phyloP scores from a whole-genome alignment of 192 early-diverging fungal species.

The Phycomyces blakesleeanus region DNA sequence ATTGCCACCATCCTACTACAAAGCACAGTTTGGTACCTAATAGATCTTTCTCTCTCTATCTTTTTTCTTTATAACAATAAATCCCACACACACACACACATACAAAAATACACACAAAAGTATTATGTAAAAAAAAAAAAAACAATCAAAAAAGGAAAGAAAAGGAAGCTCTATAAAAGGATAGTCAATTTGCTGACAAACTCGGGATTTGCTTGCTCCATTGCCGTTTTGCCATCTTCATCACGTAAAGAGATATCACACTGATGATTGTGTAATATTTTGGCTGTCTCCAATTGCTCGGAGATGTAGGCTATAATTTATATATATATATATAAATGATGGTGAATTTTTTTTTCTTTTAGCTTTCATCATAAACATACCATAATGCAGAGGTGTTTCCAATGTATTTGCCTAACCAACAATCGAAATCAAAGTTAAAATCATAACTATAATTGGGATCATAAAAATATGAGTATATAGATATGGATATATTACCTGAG shows the following conservation, averaged over 20 bases:
- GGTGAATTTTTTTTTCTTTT: no score
- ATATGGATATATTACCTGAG: neutral
- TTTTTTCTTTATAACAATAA: neutral
- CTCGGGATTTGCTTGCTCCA: constrained; percentile 16
- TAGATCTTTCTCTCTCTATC: neutral
- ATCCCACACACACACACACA: neutral
- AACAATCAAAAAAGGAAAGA: neutral
- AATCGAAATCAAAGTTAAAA: no score
- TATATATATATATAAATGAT: no score
- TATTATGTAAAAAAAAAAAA: neutral
- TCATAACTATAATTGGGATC: no score
- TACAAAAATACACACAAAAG: constrained; percentile 10
- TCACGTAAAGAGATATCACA: constrained; percentile 18
- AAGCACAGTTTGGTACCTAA: constrained; percentile 80
- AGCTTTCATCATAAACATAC: no score
- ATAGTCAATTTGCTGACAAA: constrained; percentile 4
- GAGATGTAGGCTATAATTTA: constrained; percentile 37
- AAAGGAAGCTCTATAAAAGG: neutral
- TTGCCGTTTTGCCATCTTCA: constrained; percentile 23
- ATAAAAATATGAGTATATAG: neutral
- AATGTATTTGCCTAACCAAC: constrained; percentile 6
- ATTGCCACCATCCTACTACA: constrained; percentile 79
- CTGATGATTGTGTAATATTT: constrained; percentile 15
- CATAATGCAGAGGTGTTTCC: constrained; percentile 32
- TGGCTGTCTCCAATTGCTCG: constrained; percentile 21